These are phyloP conservation scores for Penicillium capsulatum DNA, from an alignment of 2,329 filamentous ascomycete genomes.

Conservation along the genomic window DNA sequence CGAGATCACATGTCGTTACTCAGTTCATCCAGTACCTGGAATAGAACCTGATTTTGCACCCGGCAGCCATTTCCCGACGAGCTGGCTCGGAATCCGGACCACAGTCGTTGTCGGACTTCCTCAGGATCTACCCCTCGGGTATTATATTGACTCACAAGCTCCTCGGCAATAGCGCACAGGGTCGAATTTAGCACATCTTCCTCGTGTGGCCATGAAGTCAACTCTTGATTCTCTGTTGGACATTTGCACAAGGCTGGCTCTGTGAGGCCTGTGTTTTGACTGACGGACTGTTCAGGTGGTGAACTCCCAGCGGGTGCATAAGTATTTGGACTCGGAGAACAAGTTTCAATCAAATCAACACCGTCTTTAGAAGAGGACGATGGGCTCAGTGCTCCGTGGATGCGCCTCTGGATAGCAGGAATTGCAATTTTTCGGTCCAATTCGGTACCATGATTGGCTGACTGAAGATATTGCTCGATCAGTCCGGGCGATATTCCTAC, in stretches of 20 bases:
- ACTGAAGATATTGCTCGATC: constrained; percentile 28
- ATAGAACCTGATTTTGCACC: constrained; percentile 42
- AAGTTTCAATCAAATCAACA: not conserved
- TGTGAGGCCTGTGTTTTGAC: not conserved
- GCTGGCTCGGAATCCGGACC: constrained; percentile 32
- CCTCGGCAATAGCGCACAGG: constrained; percentile 38
- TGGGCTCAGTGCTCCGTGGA: not conserved
- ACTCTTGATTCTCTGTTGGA: constrained; percentile 9
- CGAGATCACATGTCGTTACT: constrained; percentile 25
- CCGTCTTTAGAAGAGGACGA: not conserved
- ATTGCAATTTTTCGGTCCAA: constrained; percentile 34
- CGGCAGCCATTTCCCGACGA: constrained; percentile 32
- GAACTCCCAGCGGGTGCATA: not conserved
- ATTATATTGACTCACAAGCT: constrained; percentile 38
- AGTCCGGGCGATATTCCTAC: constrained; percentile 23
- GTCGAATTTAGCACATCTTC: constrained; percentile 33
- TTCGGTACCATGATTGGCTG: constrained; percentile 16
- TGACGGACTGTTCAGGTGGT: not conserved
- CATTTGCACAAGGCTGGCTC: constrained; percentile 25
- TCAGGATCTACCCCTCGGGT: constrained; percentile 33
- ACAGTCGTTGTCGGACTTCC: constrained; percentile 34
- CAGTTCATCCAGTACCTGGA: constrained; percentile 39
- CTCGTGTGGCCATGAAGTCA: constrained; percentile 18
- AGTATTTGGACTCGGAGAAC: not conserved
- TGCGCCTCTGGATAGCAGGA: constrained; percentile 23